These are phyloP conservation scores for Alternaria angustiovoidea DNA, from an alignment of 2,329 filamentous ascomycete genomes.

Conservation along the genomic window DNA sequence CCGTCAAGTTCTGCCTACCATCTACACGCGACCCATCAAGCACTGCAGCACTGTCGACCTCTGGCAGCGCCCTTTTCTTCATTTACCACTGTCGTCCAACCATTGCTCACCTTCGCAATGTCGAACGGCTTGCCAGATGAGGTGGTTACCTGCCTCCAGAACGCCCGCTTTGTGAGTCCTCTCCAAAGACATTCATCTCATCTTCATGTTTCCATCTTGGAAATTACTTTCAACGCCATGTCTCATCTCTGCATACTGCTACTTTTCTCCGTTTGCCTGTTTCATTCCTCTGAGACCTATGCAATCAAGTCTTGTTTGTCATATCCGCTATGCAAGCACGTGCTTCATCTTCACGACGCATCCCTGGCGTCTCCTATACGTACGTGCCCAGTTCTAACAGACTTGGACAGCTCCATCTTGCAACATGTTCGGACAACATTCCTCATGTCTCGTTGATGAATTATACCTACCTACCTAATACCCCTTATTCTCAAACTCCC, in stretches of 20 bases:
- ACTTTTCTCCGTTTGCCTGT: constrained; percentile 6
- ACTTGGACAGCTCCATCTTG: constrained; percentile 80
- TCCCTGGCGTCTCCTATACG: neutral
- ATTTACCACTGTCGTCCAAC: constrained; percentile 15
- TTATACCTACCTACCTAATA: constrained; percentile 90
- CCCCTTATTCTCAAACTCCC: constrained; percentile 69
- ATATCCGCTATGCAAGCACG: neutral
- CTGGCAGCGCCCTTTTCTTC: constrained; percentile 3
- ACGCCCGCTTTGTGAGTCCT: constrained; percentile 82
- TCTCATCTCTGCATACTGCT: neutral
- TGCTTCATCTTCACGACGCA: neutral
- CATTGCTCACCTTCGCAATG: constrained; percentile 10
- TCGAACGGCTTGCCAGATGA: constrained; percentile 78
- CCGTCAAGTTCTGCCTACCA: constrained; percentile 8
- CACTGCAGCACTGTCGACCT: constrained; percentile 4
- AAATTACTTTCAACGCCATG: neutral
- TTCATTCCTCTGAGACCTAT: neutral
- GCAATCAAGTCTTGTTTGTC: neutral
- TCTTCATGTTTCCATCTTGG: neutral
- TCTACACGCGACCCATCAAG: constrained; percentile 6
- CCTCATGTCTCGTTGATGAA: constrained; percentile 98
- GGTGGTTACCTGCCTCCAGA: constrained; percentile 89
- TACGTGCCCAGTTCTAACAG: constrained; percentile 10
- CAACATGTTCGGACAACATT: constrained; percentile 82
- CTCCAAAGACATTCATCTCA: constrained; percentile 1